phyloP scores from a whole-genome alignment of 257 asterid species.

The Petrea volubilis region DNA sequence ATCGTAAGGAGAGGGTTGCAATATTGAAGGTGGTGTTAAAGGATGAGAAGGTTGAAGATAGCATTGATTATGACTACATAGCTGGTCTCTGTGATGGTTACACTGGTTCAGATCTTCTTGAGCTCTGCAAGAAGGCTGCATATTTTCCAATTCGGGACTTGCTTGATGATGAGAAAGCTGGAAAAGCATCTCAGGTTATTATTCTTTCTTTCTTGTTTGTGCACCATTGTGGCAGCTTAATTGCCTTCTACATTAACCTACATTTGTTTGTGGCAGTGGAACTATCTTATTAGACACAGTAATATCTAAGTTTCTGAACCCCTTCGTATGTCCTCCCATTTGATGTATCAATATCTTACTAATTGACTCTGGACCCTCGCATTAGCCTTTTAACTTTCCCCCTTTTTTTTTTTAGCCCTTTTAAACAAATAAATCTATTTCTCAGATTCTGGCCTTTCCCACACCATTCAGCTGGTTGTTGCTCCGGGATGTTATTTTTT shows the following conservation, averaged over 20 bases:
- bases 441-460: not conserved
- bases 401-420: no score
- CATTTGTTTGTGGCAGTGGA: not conserved
- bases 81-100: slow-evolving; percentile 78
- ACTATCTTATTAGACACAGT: not conserved
- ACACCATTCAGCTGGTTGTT: not conserved
- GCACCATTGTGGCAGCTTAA: not conserved
- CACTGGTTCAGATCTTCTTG: slow-evolving; percentile 94
- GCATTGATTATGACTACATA: slow-evolving; percentile 61
- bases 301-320: not conserved
- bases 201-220: slow-evolving; percentile 7
- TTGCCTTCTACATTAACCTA: not conserved
- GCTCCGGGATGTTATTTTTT: not conserved
- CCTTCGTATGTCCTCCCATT: not conserved
- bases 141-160: slow-evolving; percentile 82
- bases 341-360: not conserved
- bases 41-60: slow-evolving; percentile 71
- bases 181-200: slow-evolving; percentile 57
- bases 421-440: no score
- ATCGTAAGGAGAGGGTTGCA: slow-evolving; percentile 60
- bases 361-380: not conserved
- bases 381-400: not conserved
- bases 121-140: slow-evolving; percentile 91
- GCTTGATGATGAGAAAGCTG: slow-evolving; percentile 71
- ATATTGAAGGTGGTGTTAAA: slow-evolving; percentile 81